Base-by-base conservation (phyloP, 176 grass and related monocot genomes). In the Metroxylon sagu region DNA sequence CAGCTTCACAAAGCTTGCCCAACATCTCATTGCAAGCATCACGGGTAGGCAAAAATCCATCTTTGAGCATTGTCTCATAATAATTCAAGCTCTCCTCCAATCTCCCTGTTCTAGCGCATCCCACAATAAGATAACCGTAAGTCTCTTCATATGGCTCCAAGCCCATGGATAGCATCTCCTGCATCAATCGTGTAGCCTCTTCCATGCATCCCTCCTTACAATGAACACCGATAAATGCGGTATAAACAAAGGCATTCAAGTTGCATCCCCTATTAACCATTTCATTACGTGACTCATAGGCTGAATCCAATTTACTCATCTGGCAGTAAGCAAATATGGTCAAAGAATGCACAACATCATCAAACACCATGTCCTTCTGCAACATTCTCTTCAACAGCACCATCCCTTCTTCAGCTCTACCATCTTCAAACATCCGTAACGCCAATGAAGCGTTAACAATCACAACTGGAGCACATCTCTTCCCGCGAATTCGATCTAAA, bases 361-460 rank as follows among this genome's bases (percentile, higher is more conserved):
- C 83, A 12, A 87, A 79, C 28, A 96, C 69, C 67, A 90, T 80
- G 63, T 85, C 84, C 74, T 71, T 90, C 73, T 96, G 91, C 63
- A 85, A 54, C 74, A 96, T 75, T 76, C 86, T 87, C 65, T 73
- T 90, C 29, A 96, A 69, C 15, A 90, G 60, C 61, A 89, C 21
- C 18, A 82, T 79, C 50, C 69, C 83, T 72, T 82, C 64, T 55
- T 96, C 86, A 15, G 65, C 58, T 56, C 83, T 79, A 25, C 30
- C 61, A 21, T 82, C 71, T 59, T 90, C 72, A 19, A 90, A 69
- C 19, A 90, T 90, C 64, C 71, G 77, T 4, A 88, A 50, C 10
- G 53, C 29, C 0, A 96, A 63, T 0, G 83, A 53, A 0, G 79
- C 65, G 14, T 87, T 83, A 29, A 74, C 77, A 54, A 87, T 72